Evolutionary conservation across 2,329 filamentous ascomycete species (phyloP).

Genomic region (Phaeophleospora eucalypticola): DNA sequence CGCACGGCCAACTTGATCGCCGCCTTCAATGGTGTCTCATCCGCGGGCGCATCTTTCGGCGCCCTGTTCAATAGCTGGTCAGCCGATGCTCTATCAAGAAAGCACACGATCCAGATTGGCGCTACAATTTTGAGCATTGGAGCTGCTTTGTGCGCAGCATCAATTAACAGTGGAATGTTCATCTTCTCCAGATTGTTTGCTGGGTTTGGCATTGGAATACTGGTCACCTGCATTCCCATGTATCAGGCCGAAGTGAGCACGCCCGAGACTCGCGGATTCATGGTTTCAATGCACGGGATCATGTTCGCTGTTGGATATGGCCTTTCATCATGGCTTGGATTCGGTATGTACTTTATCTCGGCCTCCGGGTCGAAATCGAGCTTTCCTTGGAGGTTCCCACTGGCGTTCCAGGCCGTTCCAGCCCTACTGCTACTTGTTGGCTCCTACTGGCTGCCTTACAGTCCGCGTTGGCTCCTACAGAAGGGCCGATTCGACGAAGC

Average conservation of each 20-base stretch:
- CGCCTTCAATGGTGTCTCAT: conserved; percentile 45
- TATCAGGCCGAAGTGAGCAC: conserved; percentile 37
- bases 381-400: conserved; percentile 45
- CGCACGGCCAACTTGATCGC: conserved; percentile 43
- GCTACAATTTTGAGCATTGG: conserved; percentile 38
- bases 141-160: conserved; percentile 38
- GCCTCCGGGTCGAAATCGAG: conserved; percentile 9
- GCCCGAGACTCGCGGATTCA: conserved; percentile 37
- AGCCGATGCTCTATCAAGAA: conserved; percentile 37
- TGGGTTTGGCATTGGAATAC: conserved; percentile 36
- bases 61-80: conserved; percentile 38
- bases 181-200: conserved; percentile 38
- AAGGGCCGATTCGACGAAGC: conserved; percentile 26
- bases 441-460: conserved; percentile 35
- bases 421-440: conserved; percentile 40
- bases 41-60: conserved; percentile 41
- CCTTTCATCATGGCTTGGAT: conserved; percentile 37
- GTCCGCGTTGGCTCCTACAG: conserved; percentile 26
- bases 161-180: conserved; percentile 40
- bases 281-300: conserved; percentile 40
- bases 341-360: conserved; percentile 5
- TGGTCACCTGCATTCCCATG: conserved; percentile 18
- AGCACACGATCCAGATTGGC: conserved; percentile 37
- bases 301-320: conserved; percentile 42
- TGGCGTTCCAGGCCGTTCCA: conserved; percentile 42